These are phyloP conservation scores for Talaromyces amestolkiae DNA, from an alignment of 2,329 filamentous ascomycete genomes.

Conservation along the genomic window DNA sequence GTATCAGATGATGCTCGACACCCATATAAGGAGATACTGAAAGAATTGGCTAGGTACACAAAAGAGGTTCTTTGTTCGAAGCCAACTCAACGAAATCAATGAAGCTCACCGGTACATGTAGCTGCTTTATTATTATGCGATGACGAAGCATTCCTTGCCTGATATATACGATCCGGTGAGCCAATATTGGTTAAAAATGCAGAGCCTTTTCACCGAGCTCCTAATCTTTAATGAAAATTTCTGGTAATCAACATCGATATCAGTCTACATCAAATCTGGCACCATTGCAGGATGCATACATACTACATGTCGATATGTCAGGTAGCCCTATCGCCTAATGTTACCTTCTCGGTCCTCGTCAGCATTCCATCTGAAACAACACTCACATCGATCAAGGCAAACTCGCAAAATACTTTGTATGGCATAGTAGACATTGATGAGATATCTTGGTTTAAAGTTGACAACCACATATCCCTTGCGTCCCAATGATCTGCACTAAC, in stretches of 20 bases:
- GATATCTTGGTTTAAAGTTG: background rate
- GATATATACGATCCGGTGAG: background rate
- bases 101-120: background rate
- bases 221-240: no score
- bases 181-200: background rate
- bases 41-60: background rate
- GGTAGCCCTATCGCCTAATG: background rate
- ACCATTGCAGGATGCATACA: slow-evolving; percentile 5
- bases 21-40: background rate
- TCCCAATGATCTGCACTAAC: slow-evolving; percentile 1
- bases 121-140: background rate
- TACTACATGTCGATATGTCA: background rate
- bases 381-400: no score
- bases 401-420: no score
- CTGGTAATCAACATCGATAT: background rate
- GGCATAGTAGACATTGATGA: background rate
- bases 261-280: background rate
- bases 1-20: background rate
- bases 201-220: background rate
- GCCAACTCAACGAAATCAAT: background rate
- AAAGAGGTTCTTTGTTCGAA: no score
- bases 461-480: slow-evolving; percentile 4
- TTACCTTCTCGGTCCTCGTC: background rate
- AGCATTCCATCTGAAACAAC: no score
- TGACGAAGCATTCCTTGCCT: background rate